phyloP scores from a whole-genome alignment of 2,329 filamentous ascomycete species.

The Fusarium annulatum region DNA sequence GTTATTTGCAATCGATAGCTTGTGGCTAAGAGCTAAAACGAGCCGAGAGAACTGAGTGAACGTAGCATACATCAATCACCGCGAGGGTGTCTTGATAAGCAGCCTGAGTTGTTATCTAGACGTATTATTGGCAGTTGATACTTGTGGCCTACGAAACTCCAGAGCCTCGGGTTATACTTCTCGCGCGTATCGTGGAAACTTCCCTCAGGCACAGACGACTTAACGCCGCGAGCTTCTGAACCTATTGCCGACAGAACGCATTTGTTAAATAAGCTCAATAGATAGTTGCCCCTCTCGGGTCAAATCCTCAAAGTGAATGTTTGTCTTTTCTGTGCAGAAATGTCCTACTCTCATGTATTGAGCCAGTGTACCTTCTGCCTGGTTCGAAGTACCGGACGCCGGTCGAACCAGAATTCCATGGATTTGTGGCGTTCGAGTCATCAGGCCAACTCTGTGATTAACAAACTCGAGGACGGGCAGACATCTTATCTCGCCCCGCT shows the following conservation, averaged over 20 bases:
- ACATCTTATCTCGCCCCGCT: not conserved
- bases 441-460: rapidly evolving
- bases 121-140: no score
- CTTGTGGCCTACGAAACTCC: no score
- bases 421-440: rapidly evolving
- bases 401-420: not conserved
- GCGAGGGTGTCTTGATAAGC: no score
- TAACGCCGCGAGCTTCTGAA: rapidly evolving
- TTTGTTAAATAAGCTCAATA: not conserved
- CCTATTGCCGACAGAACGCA: rapidly evolving
- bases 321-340: not conserved
- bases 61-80: no score
- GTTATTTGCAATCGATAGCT: no score
- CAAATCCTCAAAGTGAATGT: rapidly evolving
- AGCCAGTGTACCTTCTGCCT: rapidly evolving
- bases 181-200: no score
- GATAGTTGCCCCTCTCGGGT: rapidly evolving
- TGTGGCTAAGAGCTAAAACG: no score
- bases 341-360: not conserved
- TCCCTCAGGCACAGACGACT: not conserved
- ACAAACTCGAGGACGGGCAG: not conserved
- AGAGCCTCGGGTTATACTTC: no score
- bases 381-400: rapidly evolving
- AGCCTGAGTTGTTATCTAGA: no score
- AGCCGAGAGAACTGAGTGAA: no score